Evolutionary conservation across 331 rosid genomes (phyloP).

Genomic region (Quercus phellos): DNA sequence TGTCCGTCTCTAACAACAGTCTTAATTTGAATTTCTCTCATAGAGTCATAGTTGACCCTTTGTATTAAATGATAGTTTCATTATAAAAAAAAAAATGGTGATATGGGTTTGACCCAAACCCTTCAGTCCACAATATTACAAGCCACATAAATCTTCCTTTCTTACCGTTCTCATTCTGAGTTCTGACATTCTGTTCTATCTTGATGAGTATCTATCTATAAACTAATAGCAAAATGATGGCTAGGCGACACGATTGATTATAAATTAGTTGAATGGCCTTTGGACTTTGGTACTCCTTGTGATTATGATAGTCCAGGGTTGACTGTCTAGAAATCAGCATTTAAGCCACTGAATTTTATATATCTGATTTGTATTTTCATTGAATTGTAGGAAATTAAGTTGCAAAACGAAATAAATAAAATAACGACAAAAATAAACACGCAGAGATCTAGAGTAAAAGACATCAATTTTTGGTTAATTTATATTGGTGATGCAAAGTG

Average conservation of each 20-base stretch:
- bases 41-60: slow-evolving; percentile 22
- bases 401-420: background rate
- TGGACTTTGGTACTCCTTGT: slow-evolving; percentile 6
- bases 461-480: background rate
- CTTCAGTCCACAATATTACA: background rate
- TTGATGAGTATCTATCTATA: background rate
- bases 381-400: background rate
- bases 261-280: background rate
- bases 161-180: background rate
- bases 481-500: background rate
- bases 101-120: background rate
- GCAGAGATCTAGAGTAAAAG: background rate
- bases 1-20: slow-evolving; percentile 5
- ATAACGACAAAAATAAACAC: no score
- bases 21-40: background rate
- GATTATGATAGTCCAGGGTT: background rate
- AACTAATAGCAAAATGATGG: background rate
- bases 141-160: background rate
- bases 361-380: background rate
- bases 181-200: background rate
- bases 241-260: background rate
- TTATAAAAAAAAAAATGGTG: no score
- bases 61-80: background rate
- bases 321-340: background rate
- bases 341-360: background rate